Percentiles rank a stretch among this genome's conserved stretches.
phyloP scores from a whole-genome alignment of 805 yeast genomes.

The Candida ponderosae region DNA sequence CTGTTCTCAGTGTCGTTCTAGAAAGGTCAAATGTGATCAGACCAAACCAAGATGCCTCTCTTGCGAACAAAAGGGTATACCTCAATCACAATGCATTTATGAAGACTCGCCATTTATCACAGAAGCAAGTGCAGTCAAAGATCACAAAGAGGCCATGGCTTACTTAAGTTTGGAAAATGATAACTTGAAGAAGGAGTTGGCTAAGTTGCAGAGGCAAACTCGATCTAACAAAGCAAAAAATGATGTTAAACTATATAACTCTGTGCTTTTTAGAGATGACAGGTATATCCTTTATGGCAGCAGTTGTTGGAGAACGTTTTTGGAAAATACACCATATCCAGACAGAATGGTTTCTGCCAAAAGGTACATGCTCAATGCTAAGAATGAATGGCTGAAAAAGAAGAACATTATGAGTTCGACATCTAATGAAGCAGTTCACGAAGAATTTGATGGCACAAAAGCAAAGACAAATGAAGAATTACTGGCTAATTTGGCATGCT shows the following conservation, averaged over 20 bases:
- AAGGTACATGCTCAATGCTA: constrained; percentile 8
- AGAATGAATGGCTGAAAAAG: constrained; percentile 15
- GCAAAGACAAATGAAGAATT: constrained; percentile 6
- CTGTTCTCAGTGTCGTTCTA: constrained; percentile 14
- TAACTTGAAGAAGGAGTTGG: constrained; percentile 10
- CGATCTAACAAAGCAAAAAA: neutral
- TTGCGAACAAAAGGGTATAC: constrained; percentile 15
- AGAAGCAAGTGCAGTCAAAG: constrained; percentile 10
- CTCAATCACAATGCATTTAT: constrained; percentile 17
- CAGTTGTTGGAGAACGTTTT: constrained; percentile 13
- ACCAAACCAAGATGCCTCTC: constrained; percentile 14
- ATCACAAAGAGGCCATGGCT: constrained; percentile 6
- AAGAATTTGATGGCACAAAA: constrained; percentile 5
- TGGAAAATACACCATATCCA: constrained; percentile 1
- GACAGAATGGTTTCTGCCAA: constrained; percentile 8
- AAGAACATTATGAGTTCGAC: constrained; percentile 4
- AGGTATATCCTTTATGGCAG: constrained; percentile 13
- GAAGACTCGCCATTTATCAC: constrained; percentile 20
- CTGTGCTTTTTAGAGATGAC: constrained; percentile 4
- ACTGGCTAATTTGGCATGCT: constrained; percentile 6
- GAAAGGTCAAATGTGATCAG: constrained; percentile 20
- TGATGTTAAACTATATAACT: constrained; percentile 2
- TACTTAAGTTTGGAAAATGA: constrained; percentile 12
- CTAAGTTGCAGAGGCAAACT: constrained; percentile 1
- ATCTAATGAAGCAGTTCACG: neutral